Percentiles rank a stretch among this genome's conserved stretches.
Conservation (phyloP, 106 monocot species). For the Phalaenopsis aphrodite region DNA sequence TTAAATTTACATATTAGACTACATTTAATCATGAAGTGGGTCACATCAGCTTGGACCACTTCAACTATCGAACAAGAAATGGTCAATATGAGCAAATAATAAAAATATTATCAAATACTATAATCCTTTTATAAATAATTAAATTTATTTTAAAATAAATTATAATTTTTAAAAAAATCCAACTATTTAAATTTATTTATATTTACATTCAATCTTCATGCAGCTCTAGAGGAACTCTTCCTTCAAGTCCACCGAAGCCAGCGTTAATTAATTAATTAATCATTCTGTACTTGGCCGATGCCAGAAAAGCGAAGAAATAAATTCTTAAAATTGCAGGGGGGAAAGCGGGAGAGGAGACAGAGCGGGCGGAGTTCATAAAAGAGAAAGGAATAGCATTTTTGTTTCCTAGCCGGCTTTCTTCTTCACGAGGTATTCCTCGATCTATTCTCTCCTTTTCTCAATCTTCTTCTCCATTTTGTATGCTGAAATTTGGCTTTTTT, state of each 20-base stretch:
- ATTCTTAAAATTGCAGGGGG: not conserved
- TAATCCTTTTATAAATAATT: not conserved
- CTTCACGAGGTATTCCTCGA: not conserved
- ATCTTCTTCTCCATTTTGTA: not conserved
- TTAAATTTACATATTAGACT: too few species aligned
- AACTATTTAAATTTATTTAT: not conserved
- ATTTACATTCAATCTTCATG: too few species aligned
- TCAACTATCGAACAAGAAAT: not conserved
- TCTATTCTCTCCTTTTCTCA: not conserved
- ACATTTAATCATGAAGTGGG: too few species aligned
- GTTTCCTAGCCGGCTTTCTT: not conserved
- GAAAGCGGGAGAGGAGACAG: not conserved
- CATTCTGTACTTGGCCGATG: not conserved
- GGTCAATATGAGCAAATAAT: not conserved
- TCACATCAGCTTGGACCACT: too few species aligned
- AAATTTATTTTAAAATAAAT: not conserved
- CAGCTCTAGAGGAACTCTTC: not conserved
- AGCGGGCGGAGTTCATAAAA: not conserved
- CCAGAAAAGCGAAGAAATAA: not conserved
- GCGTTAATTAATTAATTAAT: not conserved
- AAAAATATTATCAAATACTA: not conserved
- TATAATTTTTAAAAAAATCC: too few species aligned
- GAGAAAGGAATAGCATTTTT: not conserved
- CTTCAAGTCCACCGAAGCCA: not conserved
- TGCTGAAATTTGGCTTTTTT: not conserved